Percentiles rank a stretch among this genome's conserved stretches.
These are phyloP conservation scores for Penicillium hordei DNA, from an alignment of 2,329 filamentous ascomycete genomes.

Conservation along the genomic window DNA sequence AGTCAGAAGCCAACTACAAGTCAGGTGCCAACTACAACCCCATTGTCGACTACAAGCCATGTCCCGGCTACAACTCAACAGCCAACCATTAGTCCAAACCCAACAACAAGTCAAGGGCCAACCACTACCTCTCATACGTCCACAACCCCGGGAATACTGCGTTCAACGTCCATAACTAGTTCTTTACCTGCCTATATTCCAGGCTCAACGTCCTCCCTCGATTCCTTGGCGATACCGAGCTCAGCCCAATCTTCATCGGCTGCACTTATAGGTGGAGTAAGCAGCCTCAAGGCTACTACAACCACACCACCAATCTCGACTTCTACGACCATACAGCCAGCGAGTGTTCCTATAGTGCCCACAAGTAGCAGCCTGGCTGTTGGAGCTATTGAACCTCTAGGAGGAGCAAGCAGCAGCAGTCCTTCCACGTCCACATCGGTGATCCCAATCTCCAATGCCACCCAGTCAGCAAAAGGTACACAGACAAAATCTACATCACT, in stretches of 20 bases:
- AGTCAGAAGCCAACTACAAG: background rate
- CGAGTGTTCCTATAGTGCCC: background rate
- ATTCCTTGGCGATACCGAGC: background rate
- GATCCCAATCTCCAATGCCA: background rate
- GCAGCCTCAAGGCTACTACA: background rate
- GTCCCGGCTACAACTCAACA: background rate
- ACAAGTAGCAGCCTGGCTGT: background rate
- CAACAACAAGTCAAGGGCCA: background rate
- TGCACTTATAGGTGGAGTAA: background rate
- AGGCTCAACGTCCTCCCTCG: background rate
- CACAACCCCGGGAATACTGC: background rate
- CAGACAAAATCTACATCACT: background rate
- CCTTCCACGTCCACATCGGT: background rate
- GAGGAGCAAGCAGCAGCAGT: background rate
- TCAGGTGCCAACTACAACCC: background rate
- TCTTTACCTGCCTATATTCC: background rate
- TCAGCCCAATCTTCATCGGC: background rate
- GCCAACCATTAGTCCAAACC: background rate
- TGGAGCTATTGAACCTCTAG: background rate
- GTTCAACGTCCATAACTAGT: background rate
- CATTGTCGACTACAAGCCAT: background rate
- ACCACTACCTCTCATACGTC: background rate
- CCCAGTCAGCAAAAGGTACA: background rate
- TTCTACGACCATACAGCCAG: background rate
- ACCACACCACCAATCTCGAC: background rate